Evolutionary conservation across 352 stramenopile genomes (phyloP).

Genomic region (Detonula confervacea): DNA sequence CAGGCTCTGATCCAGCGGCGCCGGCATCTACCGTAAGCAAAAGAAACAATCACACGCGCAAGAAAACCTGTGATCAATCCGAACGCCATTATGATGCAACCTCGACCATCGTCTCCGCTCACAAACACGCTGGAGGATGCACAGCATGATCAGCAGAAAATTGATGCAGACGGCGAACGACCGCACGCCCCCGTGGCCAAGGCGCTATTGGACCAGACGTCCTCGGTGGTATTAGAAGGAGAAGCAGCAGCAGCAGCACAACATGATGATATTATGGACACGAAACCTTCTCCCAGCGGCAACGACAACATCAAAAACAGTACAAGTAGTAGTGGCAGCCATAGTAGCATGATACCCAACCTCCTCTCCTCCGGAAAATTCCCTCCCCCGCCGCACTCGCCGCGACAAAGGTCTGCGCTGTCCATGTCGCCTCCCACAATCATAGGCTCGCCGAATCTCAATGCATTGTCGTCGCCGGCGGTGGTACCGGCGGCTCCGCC

Average conservation of each 20-base stretch:
- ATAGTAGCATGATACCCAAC: slow-evolving; percentile 7
- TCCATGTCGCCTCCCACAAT: neutral
- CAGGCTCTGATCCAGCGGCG: too few relatives aligned
- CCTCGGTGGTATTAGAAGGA: too few relatives aligned
- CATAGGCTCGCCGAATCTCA: neutral
- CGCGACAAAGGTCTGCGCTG: neutral
- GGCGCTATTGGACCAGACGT: too few relatives aligned
- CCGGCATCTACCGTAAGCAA: too few relatives aligned
- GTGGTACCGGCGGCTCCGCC: slow-evolving; percentile 10
- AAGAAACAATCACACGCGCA: too few relatives aligned
- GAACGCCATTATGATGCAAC: neutral
- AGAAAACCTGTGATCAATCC: too few relatives aligned
- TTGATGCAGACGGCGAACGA: too few relatives aligned
- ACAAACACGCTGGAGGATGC: neutral
- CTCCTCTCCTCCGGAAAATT: neutral
- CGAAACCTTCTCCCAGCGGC: neutral
- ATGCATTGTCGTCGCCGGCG: neutral
- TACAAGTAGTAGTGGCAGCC: too few relatives aligned
- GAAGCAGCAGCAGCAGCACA: slow-evolving; percentile 1
- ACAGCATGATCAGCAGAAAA: neutral
- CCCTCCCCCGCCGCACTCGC: neutral
- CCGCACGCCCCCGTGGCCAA: too few relatives aligned
- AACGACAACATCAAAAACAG: neutral
- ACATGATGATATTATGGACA: too few relatives aligned
- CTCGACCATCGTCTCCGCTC: slow-evolving; percentile 1